A percentile compares a stretch with the other conserved stretches of the same genome.
These are phyloP conservation scores for Gamsiella multidivaricata DNA, from an alignment of 192 early-diverging fungal genomes.

Conservation along the genomic window DNA sequence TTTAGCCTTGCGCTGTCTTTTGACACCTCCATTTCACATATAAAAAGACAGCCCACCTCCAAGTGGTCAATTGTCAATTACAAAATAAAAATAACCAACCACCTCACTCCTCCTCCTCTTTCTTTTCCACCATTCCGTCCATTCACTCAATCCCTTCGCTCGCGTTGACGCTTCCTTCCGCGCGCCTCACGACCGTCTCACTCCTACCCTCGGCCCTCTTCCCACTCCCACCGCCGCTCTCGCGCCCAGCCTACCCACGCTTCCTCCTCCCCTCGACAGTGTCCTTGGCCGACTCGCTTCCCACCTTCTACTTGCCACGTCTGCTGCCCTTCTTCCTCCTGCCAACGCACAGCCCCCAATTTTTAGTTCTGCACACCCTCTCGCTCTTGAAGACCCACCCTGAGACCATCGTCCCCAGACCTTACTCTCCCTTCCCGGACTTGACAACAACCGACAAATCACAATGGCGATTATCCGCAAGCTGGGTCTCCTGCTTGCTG, in stretches of 20 bases:
- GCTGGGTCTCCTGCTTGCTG: constrained; percentile 41
- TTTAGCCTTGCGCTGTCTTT: too few species aligned
- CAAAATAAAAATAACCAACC: not conserved
- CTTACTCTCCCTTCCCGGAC: constrained; percentile 1
- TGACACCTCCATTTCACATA: too few species aligned
- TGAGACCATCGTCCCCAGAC: constrained; percentile 13
- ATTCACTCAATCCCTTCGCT: constrained; percentile 25
- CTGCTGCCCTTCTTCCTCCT: constrained; percentile 25
- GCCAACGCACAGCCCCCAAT: constrained; percentile 25
- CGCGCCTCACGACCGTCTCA: constrained; percentile 20
- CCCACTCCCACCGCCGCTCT: constrained; percentile 22
- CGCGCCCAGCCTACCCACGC: constrained; percentile 25
- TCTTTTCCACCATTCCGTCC: constrained; percentile 15
- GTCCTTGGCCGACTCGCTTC: constrained; percentile 15
- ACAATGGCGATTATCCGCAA: constrained; percentile 44
- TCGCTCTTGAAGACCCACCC: constrained; percentile 10
- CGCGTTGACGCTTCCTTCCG: constrained; percentile 8
- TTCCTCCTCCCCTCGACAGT: constrained; percentile 25
- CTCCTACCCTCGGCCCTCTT: constrained; percentile 11
- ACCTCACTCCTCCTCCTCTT: not conserved
- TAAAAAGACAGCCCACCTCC: not conserved
- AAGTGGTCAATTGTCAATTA: constrained; percentile 28
- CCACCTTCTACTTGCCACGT: constrained; percentile 23
- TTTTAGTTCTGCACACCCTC: constrained; percentile 22
- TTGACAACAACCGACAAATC: not conserved